Evolutionary conservation across 768 basidiomycete species (phyloP), one percentile per base, ranked within the genome.

Genomic region (Lyophyllum atratum): DNA sequence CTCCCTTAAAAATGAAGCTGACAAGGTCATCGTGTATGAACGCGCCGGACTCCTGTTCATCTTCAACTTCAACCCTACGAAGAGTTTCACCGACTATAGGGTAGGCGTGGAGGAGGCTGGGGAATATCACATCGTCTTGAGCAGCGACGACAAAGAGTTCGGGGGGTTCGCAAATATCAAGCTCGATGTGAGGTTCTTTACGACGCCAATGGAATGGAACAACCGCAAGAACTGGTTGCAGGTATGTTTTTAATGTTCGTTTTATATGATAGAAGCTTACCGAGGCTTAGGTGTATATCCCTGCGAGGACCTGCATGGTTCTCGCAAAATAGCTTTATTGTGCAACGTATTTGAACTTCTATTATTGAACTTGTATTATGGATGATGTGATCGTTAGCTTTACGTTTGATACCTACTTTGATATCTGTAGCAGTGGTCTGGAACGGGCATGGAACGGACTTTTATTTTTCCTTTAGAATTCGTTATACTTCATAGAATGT

Each of bases 11-110:
- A 80, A 98, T 69, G 94, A 98, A 72, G 72, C 58, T 10, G 97
- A 98, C 81, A 98, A 98, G 76, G 82, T 96, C 60, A 77, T 98
- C 66, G 94, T 92, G 6, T 98, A 85, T 69, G 97, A 99, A 78
- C 90, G 97, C 50, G 95, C 91, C 19, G 91, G 93, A 29, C 80
- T 98, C 42, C 75, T 99, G 44, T 99, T 98, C 78, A 80, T 98
- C 64, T 98, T 97, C 84, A 98, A 99, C 75, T 96, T 98, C 82
- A 87, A 98, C 76, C 87, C 93, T 5, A 85, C 82, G n/a, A 72
- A 91, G 39, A 96, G 94, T 58, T 99, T 87, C 76, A 85, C 87
- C 44, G 94, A 98, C 72, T 99, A 98, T 73, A 86, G 95, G 46
- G 87, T 98, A 50, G 97, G 97, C 5, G 85, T 96, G 21, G 88